Conservation (phyloP, 2,329 filamentous ascomycete species). For the Aspergillus sclerotialis region DNA sequence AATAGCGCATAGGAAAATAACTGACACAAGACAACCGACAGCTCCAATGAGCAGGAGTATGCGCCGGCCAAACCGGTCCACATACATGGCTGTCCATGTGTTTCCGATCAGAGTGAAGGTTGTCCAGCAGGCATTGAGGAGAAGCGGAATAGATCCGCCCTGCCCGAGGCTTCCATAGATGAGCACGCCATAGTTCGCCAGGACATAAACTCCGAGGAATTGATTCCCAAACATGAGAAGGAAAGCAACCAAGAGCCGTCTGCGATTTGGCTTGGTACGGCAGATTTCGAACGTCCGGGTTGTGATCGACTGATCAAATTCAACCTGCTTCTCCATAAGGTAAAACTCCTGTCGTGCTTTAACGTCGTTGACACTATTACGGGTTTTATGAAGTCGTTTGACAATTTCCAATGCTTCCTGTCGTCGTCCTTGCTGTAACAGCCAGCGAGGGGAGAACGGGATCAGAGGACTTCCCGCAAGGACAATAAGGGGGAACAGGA, state of each 20-base stretch:
- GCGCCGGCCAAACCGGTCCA: slow-evolving; percentile 32
- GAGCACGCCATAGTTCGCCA: slow-evolving; percentile 35
- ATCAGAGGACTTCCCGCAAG: slow-evolving; percentile 33
- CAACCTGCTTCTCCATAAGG: slow-evolving; percentile 39
- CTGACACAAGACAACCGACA: slow-evolving; percentile 22
- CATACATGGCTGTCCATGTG: slow-evolving; percentile 34
- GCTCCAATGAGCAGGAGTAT: slow-evolving; percentile 31
- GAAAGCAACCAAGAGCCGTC: slow-evolving; percentile 33
- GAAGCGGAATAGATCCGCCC: slow-evolving; percentile 27
- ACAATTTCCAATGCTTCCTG: slow-evolving; percentile 36
- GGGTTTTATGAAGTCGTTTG: slow-evolving; percentile 36
- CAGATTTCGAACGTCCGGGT: slow-evolving; percentile 37
- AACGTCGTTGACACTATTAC: slow-evolving; percentile 31
- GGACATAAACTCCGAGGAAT: slow-evolving; percentile 25
- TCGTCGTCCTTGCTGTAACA: slow-evolving; percentile 35
- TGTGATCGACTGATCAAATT: slow-evolving; percentile 30
- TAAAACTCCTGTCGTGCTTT: slow-evolving; percentile 36
- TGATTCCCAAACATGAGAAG: slow-evolving; percentile 36
- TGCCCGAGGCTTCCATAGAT: slow-evolving; percentile 36
- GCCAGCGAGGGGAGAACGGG: slow-evolving; percentile 39
- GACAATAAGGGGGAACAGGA: slow-evolving; percentile 33
- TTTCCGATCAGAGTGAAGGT: slow-evolving; percentile 33
- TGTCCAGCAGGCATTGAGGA: slow-evolving; percentile 34
- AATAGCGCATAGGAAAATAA: slow-evolving; percentile 29
- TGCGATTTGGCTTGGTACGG: slow-evolving; percentile 33